phyloP scores from a whole-genome alignment of 106 monocot genomes.

The Iris macrosiphon region DNA sequence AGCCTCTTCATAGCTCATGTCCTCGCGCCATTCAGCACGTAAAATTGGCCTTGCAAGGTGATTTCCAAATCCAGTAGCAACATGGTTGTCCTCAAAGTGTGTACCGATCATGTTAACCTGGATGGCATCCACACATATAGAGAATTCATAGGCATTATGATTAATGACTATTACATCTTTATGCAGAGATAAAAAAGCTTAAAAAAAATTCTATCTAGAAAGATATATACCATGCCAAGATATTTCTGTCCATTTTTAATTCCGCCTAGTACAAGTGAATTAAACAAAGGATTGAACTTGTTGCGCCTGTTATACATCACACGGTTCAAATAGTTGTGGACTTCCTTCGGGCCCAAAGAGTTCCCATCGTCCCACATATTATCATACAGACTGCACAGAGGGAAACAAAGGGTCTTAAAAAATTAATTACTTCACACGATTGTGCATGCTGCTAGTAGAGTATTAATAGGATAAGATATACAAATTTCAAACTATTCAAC shows the following conservation, averaged over 20 bases:
- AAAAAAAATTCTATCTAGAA: not conserved
- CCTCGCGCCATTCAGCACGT: conserved; percentile 73
- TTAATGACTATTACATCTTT: too few species aligned
- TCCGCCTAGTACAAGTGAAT: conserved; percentile 78
- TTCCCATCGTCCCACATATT: conserved; percentile 94
- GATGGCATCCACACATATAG: too few species aligned
- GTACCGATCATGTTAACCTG: conserved; percentile 85
- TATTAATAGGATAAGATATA: too few species aligned
- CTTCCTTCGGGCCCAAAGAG: conserved; percentile 83
- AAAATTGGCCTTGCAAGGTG: conserved; percentile 79
- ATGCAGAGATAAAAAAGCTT: too few species aligned
- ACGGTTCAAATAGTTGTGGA: conserved; percentile 73
- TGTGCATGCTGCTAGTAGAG: too few species aligned
- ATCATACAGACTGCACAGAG: conserved; percentile 74
- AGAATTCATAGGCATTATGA: too few species aligned
- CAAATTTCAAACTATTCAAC: too few species aligned
- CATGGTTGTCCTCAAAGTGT: conserved; percentile 80
- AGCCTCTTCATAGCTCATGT: conserved; percentile 77
- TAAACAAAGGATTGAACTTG: conserved; percentile 81
- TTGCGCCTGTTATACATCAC: conserved; percentile 90
- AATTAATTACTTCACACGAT: too few species aligned
- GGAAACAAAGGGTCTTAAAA: too few species aligned
- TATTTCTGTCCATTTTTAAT: conserved; percentile 81
- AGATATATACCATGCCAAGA: conserved; percentile 60
- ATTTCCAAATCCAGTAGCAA: conserved; percentile 88